phyloP scores from a whole-genome alignment of 1,284 basidiomycete species.

The Phenoliferia sp. region DNA sequence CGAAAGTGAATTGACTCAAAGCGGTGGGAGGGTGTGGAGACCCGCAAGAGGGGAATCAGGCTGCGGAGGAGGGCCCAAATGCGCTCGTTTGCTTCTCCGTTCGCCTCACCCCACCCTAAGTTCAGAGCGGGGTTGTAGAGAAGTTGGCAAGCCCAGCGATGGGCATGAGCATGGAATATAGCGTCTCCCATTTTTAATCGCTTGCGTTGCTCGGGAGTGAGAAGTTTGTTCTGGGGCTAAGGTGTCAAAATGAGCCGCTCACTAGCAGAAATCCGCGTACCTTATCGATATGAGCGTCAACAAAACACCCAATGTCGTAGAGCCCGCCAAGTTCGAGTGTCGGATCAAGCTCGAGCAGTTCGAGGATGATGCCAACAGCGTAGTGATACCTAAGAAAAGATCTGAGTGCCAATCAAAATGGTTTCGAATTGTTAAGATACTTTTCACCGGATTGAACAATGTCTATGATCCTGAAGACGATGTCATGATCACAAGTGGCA shows the following conservation, averaged over 20 bases:
- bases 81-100: neutral
- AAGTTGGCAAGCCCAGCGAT: neutral
- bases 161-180: neutral
- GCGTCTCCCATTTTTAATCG: neutral
- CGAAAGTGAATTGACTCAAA: neutral
- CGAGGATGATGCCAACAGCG: neutral
- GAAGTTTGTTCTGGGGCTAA: neutral
- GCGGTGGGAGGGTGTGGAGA: neutral
- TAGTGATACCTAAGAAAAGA: neutral
- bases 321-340: neutral
- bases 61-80: neutral
- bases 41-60: neutral
- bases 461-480: neutral
- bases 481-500: neutral
- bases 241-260: neutral
- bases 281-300: neutral
- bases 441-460: neutral
- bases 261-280: neutral
- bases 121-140: neutral
- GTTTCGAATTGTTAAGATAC: neutral
- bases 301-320: neutral
- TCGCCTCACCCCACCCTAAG: neutral
- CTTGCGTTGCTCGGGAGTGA: neutral
- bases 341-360: neutral
- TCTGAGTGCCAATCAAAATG: neutral